A percentile compares a stretch with the other conserved stretches of the same genome.
phyloP scores from a whole-genome alignment of 352 stramenopile genomes.

The Globisporangium rhizosaccharum region DNA sequence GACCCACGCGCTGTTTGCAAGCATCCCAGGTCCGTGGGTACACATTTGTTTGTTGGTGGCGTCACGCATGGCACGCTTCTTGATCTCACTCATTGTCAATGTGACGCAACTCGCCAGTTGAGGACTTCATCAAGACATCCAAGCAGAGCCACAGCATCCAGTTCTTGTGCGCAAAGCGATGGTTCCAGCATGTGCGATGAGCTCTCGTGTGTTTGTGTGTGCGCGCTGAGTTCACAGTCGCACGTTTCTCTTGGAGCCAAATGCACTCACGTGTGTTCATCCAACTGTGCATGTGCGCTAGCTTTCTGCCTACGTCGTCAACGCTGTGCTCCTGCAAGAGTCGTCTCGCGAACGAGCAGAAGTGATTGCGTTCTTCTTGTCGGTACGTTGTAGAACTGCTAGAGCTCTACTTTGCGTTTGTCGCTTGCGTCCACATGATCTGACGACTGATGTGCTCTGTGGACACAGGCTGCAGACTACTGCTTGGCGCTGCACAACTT shows the following conservation, averaged over 20 bases:
- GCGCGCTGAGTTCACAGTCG: neutral
- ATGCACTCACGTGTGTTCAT: neutral
- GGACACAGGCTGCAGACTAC: constrained; percentile 53
- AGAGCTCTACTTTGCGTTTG: neutral
- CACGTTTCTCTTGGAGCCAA: neutral
- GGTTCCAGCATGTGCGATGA: constrained; percentile 77
- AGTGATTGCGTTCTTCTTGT: constrained; percentile 76
- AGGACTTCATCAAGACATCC: constrained; percentile 60
- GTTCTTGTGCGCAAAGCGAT: constrained; percentile 65
- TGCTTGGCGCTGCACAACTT: constrained; percentile 76
- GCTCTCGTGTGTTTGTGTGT: constrained; percentile 10
- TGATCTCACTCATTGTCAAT: neutral
- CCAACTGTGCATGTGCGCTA: constrained; percentile 17
- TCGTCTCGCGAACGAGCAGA: constrained; percentile 53
- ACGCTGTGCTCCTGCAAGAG: constrained; percentile 70
- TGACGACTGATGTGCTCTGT: neutral
- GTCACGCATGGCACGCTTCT: neutral
- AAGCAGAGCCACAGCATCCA: constrained; percentile 49
- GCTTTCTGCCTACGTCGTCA: constrained; percentile 81
- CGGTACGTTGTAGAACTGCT: constrained; percentile 23
- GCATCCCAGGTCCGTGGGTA: constrained; percentile 50
- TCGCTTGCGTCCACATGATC: neutral
- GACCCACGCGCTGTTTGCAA: constrained; percentile 74
- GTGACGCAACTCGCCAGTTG: constrained; percentile 26
- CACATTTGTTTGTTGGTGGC: neutral